A percentile compares a stretch with the other conserved stretches of the same genome.
Conservation (phyloP, 768 basidiomycete genomes). For the Leccinum arenicola region DNA sequence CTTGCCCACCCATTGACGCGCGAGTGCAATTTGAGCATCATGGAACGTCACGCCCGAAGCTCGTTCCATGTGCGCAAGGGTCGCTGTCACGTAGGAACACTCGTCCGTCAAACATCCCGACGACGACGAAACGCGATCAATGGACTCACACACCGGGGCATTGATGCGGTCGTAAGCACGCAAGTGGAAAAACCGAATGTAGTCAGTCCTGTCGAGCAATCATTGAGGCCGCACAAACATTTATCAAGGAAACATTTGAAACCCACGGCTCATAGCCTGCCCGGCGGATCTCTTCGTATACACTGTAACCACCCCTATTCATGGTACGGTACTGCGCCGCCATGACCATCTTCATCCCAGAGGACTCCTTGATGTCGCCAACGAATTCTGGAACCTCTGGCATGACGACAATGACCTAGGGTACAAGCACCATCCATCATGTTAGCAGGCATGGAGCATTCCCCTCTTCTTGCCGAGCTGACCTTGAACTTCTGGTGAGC, state of each 20-base stretch:
- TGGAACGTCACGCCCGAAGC: constrained; percentile 77
- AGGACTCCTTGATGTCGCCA: constrained; percentile 70
- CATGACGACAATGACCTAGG: constrained; percentile 78
- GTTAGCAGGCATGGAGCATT: not conserved
- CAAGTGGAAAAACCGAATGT: constrained; percentile 90
- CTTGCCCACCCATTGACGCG: constrained; percentile 68
- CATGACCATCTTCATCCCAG: constrained; percentile 76
- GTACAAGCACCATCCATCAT: not conserved
- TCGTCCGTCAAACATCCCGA: constrained; percentile 24
- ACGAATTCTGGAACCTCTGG: constrained; percentile 93
- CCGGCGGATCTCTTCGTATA: constrained; percentile 77
- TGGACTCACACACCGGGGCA: constrained; percentile 55
- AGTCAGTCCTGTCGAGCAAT: constrained; percentile 55
- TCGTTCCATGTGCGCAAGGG: constrained; percentile 62
- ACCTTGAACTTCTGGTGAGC: constrained; percentile 78
- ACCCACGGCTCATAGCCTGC: constrained; percentile 78
- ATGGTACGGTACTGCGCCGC: constrained; percentile 86
- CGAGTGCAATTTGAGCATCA: constrained; percentile 83
- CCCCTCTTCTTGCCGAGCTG: not conserved
- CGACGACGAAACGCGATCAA: not conserved
- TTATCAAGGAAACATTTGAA: not conserved
- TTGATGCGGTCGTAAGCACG: constrained; percentile 91
- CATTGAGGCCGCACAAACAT: not conserved
- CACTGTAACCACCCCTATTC: constrained; percentile 83
- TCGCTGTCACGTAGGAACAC: constrained; percentile 22